These are phyloP conservation scores for Homolaphlyctis polyrhiza DNA, from an alignment of 371 early-diverging fungal species.

Conservation along the genomic window DNA sequence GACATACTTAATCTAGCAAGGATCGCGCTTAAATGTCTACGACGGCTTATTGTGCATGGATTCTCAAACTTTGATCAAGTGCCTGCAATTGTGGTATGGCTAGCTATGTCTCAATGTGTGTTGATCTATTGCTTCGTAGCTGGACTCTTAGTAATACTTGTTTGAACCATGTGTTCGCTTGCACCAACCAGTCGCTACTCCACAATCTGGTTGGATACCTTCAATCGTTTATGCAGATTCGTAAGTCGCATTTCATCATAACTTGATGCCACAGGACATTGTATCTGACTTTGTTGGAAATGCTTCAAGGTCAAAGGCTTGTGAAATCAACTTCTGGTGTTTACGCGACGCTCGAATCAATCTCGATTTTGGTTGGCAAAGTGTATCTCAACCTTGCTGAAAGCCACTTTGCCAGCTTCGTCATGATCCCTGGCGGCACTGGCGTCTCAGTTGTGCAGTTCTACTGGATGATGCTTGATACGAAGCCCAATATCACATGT, in stretches of 20 bases:
- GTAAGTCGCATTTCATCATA: constrained; percentile 34
- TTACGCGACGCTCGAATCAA: constrained; percentile 31
- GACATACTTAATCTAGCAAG: constrained; percentile 31
- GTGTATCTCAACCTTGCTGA: constrained; percentile 64
- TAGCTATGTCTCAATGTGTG: background rate
- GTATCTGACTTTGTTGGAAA: too few relatives aligned
- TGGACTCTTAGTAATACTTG: background rate
- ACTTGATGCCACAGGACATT: too few relatives aligned
- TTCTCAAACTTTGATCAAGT: constrained; percentile 59
- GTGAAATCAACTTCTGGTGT: background rate
- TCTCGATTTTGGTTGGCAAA: constrained; percentile 74
- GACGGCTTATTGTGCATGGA: constrained; percentile 70
- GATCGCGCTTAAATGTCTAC: constrained; percentile 63
- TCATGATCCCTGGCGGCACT: constrained; percentile 52
- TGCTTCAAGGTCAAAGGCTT: constrained; percentile 5
- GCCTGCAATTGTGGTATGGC: constrained; percentile 55
- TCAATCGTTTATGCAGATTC: constrained; percentile 51
- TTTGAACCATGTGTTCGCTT: too few relatives aligned
- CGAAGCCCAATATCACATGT: background rate
- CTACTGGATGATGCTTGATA: constrained; percentile 66
- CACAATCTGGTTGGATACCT: constrained; percentile 48
- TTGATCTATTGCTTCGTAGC: background rate
- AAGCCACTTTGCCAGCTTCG: constrained; percentile 65
- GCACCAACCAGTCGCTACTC: constrained; percentile 6
- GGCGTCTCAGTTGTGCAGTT: constrained; percentile 62